Base-by-base conservation (phyloP, 495 filamentous ascomycete genomes). In the Xylaria venustula region DNA sequence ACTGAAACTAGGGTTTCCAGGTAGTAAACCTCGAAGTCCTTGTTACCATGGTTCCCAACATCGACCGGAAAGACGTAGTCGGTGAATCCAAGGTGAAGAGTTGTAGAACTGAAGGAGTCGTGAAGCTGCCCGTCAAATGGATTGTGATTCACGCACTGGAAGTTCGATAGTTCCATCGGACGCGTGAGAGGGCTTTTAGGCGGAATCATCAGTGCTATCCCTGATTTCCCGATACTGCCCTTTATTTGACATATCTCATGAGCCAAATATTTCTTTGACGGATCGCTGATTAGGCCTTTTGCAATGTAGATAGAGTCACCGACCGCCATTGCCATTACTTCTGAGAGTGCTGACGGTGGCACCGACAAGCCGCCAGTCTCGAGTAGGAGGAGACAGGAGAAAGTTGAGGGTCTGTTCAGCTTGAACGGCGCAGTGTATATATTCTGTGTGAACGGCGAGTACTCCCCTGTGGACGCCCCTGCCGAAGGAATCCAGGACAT, bases 221-320 rank as follows among this genome's bases (percentile, higher is more conserved):
- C 65, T 6, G 65, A 28, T 23, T 58, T 54, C 2, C 67, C 67
- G 14, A 69, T 48, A 51, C 67, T 69, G 11, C 30, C 30, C 30
- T 11, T 34, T 5, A 34, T 11, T 11, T 34, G 30, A 34, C 5
- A 5, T 5, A 34, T 34, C 11, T 34, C 30, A 34, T 34, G 30
- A 5, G 30, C 30, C 5, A 34, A 34, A 11, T 11, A 8, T 60
- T 20, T 25, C 7, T 44, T 20, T 17, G 41, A 47, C 2, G 66
- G 66, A 23, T 68, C 65, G 32, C 54, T 59, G 14, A 68, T 55
- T 25, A 68, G 25, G 3, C 42, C 7, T 20, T 48, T 59, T 4
- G 58, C 59, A 23, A 67, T 58, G 41, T 66, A 66, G 17, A 68
- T 56, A 37, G 65, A 68, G 22, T 68, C 55, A 4, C 52, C 64